These are phyloP conservation scores for Tolypocladium ophioglossoides DNA, from an alignment of 2,329 filamentous ascomycete species.

Conservation along the genomic window DNA sequence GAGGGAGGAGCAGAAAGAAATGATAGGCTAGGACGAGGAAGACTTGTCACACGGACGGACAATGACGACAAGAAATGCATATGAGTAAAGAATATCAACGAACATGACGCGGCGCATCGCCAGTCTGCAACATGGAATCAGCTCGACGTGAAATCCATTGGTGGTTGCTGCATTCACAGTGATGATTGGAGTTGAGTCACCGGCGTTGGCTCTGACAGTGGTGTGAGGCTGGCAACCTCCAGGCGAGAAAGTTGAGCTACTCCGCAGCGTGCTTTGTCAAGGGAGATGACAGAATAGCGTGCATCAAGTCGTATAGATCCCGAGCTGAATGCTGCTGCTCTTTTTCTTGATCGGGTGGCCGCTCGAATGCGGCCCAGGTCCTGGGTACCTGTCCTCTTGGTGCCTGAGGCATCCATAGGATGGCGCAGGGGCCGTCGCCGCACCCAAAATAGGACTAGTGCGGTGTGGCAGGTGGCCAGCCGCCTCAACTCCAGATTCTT, in stretches of 20 bases:
- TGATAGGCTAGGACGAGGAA: conserved; percentile 5
- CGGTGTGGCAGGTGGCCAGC: conserved; percentile 18
- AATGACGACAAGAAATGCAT: not conserved
- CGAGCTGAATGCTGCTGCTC: not conserved
- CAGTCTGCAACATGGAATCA: not conserved
- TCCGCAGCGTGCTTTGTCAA: not conserved
- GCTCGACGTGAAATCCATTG: not conserved
- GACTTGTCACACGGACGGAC: not conserved
- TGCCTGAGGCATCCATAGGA: conserved; percentile 16
- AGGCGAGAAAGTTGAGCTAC: not conserved
- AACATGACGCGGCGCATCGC: not conserved
- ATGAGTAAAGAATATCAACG: not conserved
- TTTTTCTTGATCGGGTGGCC: not conserved
- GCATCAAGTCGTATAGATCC: not conserved
- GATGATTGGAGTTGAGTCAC: not conserved
- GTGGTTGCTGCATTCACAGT: not conserved
- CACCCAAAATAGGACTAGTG: conserved; percentile 22
- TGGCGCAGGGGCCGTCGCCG: conserved; percentile 7
- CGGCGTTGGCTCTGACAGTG: not conserved
- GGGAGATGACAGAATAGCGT: not conserved
- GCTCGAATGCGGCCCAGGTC: not conserved
- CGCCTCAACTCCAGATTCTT: conserved; percentile 34
- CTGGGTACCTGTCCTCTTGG: not conserved
- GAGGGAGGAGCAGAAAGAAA: conserved; percentile 31
- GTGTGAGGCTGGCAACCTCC: not conserved